phyloP scores from a whole-genome alignment of 1,284 basidiomycete species.

The Tilletia setariae region DNA sequence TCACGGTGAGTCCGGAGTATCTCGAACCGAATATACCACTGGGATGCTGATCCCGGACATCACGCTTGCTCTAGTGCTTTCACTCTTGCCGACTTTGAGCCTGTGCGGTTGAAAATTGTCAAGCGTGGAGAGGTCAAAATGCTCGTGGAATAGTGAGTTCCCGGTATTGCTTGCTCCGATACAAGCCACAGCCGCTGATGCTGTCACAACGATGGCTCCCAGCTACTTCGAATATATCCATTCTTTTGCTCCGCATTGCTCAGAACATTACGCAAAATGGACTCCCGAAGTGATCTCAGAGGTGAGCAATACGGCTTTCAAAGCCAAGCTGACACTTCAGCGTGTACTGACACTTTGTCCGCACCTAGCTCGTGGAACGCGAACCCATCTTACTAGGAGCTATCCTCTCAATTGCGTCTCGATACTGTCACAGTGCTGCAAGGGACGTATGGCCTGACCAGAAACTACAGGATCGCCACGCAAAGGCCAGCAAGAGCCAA shows the following conservation, averaged over 20 bases:
- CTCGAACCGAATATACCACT: too few relatives aligned
- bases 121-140: constrained; percentile 32
- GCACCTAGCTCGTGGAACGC: constrained; percentile 25
- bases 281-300: constrained; percentile 35
- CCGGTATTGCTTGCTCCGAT: background rate
- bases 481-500: background rate
- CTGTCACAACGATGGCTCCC: background rate
- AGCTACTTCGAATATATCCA: constrained; percentile 36
- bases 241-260: constrained; percentile 37
- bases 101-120: constrained; percentile 35
- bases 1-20: background rate
- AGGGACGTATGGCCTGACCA: constrained; percentile 2
- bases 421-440: constrained; percentile 23
- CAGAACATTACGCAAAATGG: constrained; percentile 28
- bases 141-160: constrained; percentile 32
- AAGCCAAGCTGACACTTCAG: background rate
- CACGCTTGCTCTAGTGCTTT: background rate
- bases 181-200: background rate
- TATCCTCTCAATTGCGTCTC: constrained; percentile 38
- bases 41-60: too few relatives aligned
- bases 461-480: background rate
- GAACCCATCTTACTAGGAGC: constrained; percentile 37
- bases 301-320: background rate
- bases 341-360: background rate
- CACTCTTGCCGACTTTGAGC: constrained; percentile 28